These are phyloP conservation scores for Insectozyma bohioensis DNA, from an alignment of 1,139 yeast genomes.

Conservation along the genomic window DNA sequence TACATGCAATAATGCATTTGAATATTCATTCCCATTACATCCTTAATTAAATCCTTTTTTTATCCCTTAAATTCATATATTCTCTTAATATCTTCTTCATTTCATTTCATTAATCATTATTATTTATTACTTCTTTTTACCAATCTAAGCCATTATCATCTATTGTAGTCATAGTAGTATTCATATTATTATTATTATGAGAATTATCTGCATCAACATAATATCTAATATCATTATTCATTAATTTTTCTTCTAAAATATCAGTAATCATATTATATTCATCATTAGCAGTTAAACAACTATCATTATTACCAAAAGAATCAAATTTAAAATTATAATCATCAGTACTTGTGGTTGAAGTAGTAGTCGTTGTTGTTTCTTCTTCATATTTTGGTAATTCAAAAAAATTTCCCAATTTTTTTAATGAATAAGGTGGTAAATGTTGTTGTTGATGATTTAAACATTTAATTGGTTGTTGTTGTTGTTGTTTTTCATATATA, in stretches of 20 bases:
- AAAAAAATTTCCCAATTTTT: conserved; percentile 19
- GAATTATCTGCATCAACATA: conserved; percentile 18
- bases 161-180: background rate
- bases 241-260: conserved; percentile 41
- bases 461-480: conserved; percentile 1
- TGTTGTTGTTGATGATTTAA: conserved; percentile 6
- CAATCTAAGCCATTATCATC: background rate
- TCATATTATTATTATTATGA: background rate
- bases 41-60: too few relatives aligned
- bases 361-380: conserved; percentile 10
- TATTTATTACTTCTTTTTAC: too few relatives aligned
- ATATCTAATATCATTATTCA: conserved; percentile 36
- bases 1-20: too few relatives aligned
- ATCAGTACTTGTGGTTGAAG: too few relatives aligned
- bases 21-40: too few relatives aligned
- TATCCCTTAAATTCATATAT: too few relatives aligned
- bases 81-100: too few relatives aligned
- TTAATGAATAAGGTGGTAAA: conserved; percentile 11
- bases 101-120: too few relatives aligned
- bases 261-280: conserved; percentile 43
- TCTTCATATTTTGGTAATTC: conserved; percentile 28
- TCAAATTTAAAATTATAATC: conserved; percentile 15
- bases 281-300: conserved; percentile 25
- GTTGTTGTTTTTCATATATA: conserved; percentile 16
- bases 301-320: conserved; percentile 9